Conservation (phyloP, 2,329 filamentous ascomycete genomes). For the Pseudomassariella vexata region DNA sequence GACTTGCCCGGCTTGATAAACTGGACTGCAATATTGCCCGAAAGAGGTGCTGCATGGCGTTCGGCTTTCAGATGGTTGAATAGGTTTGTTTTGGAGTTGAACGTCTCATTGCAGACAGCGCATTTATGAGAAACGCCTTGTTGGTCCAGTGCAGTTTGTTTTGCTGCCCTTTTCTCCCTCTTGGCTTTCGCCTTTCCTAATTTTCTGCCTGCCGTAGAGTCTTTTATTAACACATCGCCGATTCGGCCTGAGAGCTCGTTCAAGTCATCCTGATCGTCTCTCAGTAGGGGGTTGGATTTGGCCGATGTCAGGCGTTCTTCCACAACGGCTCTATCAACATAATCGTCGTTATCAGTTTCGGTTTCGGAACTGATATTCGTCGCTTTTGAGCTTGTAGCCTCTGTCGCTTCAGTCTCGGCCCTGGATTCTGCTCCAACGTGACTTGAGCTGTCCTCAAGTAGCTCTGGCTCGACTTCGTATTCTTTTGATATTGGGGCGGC, state of each 20-base stretch:
- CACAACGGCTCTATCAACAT: slow-evolving; percentile 39
- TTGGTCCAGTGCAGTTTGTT: slow-evolving; percentile 27
- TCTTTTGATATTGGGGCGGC: slow-evolving; percentile 5
- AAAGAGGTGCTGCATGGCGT: slow-evolving; percentile 56
- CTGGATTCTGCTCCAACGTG: neutral
- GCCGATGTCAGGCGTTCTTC: slow-evolving; percentile 30
- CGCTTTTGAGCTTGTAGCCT: slow-evolving; percentile 1
- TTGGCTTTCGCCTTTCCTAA: slow-evolving; percentile 46
- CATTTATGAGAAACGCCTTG: slow-evolving; percentile 32
- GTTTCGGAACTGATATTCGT: slow-evolving; percentile 7
- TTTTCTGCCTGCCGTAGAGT: slow-evolving; percentile 28
- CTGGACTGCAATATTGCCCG: no score
- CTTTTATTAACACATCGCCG: slow-evolving; percentile 21
- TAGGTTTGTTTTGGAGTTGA: slow-evolving; percentile 61
- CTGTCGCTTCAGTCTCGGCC: slow-evolving; percentile 2
- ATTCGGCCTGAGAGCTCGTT: slow-evolving; percentile 6
- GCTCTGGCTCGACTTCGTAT: slow-evolving; percentile 5
- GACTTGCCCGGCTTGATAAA: slow-evolving; percentile 22
- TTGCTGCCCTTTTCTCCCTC: slow-evolving; percentile 41
- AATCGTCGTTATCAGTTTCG: slow-evolving; percentile 32
- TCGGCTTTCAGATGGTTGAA: slow-evolving; percentile 67
- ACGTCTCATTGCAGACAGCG: slow-evolving; percentile 36
- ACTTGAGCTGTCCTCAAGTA: neutral
- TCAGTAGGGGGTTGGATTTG: slow-evolving; percentile 9
- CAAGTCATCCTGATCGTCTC: slow-evolving; percentile 7